A percentile compares a stretch with the other conserved stretches of the same genome.
These are phyloP conservation scores for Fusarium sororula DNA, from an alignment of 2,329 filamentous ascomycete genomes.

Conservation along the genomic window DNA sequence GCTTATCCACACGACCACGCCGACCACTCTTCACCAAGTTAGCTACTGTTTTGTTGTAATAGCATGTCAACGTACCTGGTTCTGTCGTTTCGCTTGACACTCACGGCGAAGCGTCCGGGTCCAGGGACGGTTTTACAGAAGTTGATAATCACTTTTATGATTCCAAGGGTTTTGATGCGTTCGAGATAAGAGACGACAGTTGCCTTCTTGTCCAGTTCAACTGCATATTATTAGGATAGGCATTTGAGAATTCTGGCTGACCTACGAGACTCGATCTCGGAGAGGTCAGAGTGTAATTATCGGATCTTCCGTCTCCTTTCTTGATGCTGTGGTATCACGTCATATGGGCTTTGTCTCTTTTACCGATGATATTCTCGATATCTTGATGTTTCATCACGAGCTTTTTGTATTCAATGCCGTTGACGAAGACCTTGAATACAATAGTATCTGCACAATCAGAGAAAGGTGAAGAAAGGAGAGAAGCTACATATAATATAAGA, in stretches of 20 bases:
- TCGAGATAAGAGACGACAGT: not conserved
- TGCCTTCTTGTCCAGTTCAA: not conserved
- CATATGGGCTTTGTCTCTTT: too few relatives aligned
- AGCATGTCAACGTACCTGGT: not conserved
- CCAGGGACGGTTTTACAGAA: not conserved
- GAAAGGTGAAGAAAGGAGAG: not conserved
- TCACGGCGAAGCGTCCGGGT: not conserved
- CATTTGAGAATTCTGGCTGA: not conserved
- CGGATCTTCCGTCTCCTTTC: not conserved
- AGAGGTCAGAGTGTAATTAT: too few relatives aligned
- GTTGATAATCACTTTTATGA: rapidly evolving
- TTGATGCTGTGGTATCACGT: not conserved
- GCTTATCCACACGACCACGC: not conserved
- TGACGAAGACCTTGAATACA: not conserved
- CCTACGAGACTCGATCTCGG: not conserved
- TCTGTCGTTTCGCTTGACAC: not conserved
- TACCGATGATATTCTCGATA: not conserved
- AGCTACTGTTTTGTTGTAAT: not conserved
- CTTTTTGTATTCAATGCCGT: not conserved
- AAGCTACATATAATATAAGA: rapidly evolving
- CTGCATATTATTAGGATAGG: not conserved
- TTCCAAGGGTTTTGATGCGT: rapidly evolving
- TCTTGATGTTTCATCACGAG: not conserved
- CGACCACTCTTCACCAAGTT: not conserved
- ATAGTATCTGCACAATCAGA: rapidly evolving